Percentiles rank a stretch among this genome's conserved stretches.
Conservation (phyloP, 1,284 basidiomycete genomes). For the Marasmius sp. region DNA sequence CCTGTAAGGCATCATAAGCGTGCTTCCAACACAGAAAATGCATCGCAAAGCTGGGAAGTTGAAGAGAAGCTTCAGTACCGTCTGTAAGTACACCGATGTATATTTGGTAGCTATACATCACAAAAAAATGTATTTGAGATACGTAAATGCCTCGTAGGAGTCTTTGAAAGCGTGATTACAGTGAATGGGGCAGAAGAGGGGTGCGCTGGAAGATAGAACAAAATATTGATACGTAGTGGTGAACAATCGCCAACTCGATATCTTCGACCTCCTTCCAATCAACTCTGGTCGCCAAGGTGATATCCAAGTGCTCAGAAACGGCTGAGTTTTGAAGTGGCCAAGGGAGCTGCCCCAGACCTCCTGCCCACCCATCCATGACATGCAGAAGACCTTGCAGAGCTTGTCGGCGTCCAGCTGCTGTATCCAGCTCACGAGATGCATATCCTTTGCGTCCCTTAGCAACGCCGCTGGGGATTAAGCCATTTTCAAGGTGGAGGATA, state of each 20-base stretch:
- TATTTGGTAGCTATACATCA: no score
- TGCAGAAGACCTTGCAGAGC: background rate
- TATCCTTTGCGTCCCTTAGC: background rate
- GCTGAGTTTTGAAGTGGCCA: background rate
- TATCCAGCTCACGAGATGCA: background rate
- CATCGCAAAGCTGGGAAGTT: no score
- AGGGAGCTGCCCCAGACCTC: background rate
- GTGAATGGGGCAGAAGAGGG: background rate
- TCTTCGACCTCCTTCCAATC: background rate
- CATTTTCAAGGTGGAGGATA: background rate
- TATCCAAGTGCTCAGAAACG: background rate
- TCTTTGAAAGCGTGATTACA: background rate
- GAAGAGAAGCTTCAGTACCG: no score
- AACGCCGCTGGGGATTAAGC: background rate
- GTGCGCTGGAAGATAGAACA: background rate
- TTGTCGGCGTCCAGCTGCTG: background rate
- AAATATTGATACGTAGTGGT: background rate
- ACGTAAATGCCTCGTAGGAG: no score
- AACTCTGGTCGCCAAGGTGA: background rate
- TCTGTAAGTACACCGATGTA: no score
- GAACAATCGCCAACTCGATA: background rate
- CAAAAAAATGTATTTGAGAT: no score
- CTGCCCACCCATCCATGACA: background rate
- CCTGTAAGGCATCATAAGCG: no score
- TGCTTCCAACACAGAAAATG: no score